Base-by-base conservation (phyloP, 2,329 filamentous ascomycete genomes). In the Dothistroma pini region DNA sequence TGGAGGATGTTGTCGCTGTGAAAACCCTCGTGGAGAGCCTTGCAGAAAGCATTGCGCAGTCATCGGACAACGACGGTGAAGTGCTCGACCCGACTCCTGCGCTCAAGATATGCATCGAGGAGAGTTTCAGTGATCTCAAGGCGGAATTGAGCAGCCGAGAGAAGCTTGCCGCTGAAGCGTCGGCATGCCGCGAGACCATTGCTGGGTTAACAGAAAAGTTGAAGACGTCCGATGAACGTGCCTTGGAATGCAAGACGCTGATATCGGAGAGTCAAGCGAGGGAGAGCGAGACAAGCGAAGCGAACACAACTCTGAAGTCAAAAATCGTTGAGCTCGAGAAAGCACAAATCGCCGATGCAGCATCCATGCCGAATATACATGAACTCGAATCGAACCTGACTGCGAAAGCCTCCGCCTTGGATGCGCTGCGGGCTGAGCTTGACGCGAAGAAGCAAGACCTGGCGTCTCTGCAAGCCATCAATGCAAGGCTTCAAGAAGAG, bases 1-100 rank as follows among this genome's bases (percentile, higher is more conserved):
- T 57, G 3, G 60, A 68, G 10, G 63, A 69, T 16, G 55, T 72
- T 14, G 31, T 34, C 14, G 65, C 63, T 8, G 50, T 69, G 25
- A 67, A 67, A 35, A 60, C 38, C 16, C 38, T 65, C 9, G 32
- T 71, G 3, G 63, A 66, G 16, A 49, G 55, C 8, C 21, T 72
- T 7, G 57, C 56, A 1, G 60, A 68, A 54, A 60, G 51, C 66
- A 66, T 38, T 57, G 63, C 56, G 14, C 12, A 11, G 34, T 14
- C 47, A 32, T 35, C n/a, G 16, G 21, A 22, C 35, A 54, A 4
- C 21, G 44, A 32, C 31, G 34, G 32, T n/a, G 14, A 34, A 10
- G 16, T 34, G 10, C 4, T 44, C 21, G 44, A 53, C 21, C 48
- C 19, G 49, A 31, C 47, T 4, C 11, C 44, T n/a, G 56, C 57